Conservation (phyloP, 2,329 filamentous ascomycete genomes). For the Apiospora sp. region DNA sequence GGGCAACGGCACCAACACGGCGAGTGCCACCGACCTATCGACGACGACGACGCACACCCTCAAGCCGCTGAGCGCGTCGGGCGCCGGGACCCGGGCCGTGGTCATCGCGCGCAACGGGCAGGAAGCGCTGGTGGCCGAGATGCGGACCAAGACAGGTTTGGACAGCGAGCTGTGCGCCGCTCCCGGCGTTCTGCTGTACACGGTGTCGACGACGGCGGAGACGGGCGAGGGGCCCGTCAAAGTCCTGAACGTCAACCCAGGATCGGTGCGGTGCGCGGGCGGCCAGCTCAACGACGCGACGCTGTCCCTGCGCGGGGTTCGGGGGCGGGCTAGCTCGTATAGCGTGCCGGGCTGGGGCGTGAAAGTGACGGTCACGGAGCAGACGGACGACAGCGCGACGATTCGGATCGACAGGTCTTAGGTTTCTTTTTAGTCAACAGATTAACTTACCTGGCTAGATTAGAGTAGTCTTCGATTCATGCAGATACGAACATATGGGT, state of each 20-base stretch:
- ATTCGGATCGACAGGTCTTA: constrained; percentile 52
- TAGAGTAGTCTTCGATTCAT: too few relatives aligned
- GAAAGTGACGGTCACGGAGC: constrained; percentile 35
- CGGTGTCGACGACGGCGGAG: constrained; percentile 38
- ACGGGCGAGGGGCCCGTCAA: constrained; percentile 43
- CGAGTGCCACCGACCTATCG: too few relatives aligned
- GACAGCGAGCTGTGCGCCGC: constrained; percentile 39
- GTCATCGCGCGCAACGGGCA: constrained; percentile 38
- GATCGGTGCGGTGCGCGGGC: constrained; percentile 39
- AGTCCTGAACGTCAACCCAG: constrained; percentile 44
- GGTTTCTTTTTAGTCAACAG: background rate
- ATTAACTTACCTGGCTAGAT: background rate
- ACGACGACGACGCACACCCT: constrained; percentile 35
- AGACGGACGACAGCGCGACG: constrained; percentile 34
- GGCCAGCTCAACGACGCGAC: constrained; percentile 45
- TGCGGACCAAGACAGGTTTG: constrained; percentile 36
- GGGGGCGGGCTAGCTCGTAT: constrained; percentile 33
- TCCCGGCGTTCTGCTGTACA: constrained; percentile 46
- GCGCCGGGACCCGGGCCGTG: constrained; percentile 38
- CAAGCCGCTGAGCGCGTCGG: constrained; percentile 33
- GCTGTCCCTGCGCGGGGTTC: constrained; percentile 31
- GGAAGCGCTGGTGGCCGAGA: constrained; percentile 43
- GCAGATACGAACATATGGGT: too few relatives aligned
- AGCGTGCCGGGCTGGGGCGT: constrained; percentile 35
- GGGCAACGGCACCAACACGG: constrained; percentile 32